Conservation (phyloP, 805 yeast genomes). For the Yueomyces sp. region DNA sequence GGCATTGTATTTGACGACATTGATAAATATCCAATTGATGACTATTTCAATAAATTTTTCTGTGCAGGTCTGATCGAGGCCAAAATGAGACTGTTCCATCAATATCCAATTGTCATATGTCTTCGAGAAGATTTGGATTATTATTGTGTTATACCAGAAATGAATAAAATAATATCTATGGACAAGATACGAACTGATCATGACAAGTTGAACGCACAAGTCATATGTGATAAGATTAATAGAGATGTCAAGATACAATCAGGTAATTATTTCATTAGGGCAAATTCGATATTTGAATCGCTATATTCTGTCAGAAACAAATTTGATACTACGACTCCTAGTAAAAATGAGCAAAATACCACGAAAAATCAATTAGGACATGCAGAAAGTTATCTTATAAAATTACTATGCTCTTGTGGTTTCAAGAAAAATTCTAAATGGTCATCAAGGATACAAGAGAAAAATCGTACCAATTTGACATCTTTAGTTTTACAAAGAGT, state of each 20-base stretch:
- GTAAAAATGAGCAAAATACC: constrained; percentile 55
- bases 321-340: constrained; percentile 7
- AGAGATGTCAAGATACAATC: constrained; percentile 45
- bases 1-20: constrained; percentile 50
- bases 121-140: constrained; percentile 85
- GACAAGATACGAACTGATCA: not conserved
- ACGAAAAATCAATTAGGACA: constrained; percentile 93
- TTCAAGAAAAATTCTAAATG: constrained; percentile 52
- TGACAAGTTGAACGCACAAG: not conserved
- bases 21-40: constrained; percentile 22
- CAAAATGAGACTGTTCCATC: constrained; percentile 28
- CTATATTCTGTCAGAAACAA: constrained; percentile 20
- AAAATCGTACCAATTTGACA: constrained; percentile 73
- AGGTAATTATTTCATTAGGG: constrained; percentile 45
- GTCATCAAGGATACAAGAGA: constrained; percentile 87
- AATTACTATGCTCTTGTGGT: constrained; percentile 79
- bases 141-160: constrained; percentile 41
- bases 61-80: not conserved
- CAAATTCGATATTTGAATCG: constrained; percentile 59
- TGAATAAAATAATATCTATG: not conserved
- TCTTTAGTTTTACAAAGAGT: constrained; percentile 37
- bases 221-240: too few relatives aligned
- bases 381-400: constrained; percentile 14
- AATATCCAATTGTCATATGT: constrained; percentile 79
- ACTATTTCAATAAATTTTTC: constrained; percentile 1